These are phyloP conservation scores for Dysphania ambrosioides DNA, from an alignment of 148 eudicot genomes.

Conservation along the genomic window DNA sequence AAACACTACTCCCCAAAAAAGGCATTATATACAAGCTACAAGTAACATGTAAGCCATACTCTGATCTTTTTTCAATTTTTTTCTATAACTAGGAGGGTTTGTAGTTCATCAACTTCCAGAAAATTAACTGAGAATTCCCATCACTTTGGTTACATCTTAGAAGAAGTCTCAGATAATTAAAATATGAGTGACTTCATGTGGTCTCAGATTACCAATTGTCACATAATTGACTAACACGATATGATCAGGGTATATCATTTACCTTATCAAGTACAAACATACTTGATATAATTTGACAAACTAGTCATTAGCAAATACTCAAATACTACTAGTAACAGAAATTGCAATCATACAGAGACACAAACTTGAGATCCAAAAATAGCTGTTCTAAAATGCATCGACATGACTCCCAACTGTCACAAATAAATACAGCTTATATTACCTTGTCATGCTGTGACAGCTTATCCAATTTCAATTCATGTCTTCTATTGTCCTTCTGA, in stretches of 20 bases:
- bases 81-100: no score
- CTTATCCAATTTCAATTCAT: slow-evolving; percentile 60
- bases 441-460: slow-evolving; percentile 88
- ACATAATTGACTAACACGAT: background rate
- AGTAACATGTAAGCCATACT: no score
- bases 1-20: no score
- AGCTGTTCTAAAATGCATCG: background rate
- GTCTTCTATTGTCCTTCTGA: slow-evolving; percentile 46
- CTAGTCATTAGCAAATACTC: background rate
- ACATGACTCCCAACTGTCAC: background rate
- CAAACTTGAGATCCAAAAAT: background rate
- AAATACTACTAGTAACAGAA: background rate
- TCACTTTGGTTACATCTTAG: background rate
- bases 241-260: background rate
- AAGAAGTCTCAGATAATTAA: background rate
- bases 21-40: no score
- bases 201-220: background rate
- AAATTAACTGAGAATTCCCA: background rate
- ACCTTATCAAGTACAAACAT: background rate
- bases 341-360: background rate
- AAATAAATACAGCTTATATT: slow-evolving; percentile 14
- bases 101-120: no score
- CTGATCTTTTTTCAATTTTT: no score
- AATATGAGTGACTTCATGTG: background rate
- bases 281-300: background rate